Base-by-base conservation (phyloP, 2,329 filamentous ascomycete genomes). In the Clathrospora elynae region DNA sequence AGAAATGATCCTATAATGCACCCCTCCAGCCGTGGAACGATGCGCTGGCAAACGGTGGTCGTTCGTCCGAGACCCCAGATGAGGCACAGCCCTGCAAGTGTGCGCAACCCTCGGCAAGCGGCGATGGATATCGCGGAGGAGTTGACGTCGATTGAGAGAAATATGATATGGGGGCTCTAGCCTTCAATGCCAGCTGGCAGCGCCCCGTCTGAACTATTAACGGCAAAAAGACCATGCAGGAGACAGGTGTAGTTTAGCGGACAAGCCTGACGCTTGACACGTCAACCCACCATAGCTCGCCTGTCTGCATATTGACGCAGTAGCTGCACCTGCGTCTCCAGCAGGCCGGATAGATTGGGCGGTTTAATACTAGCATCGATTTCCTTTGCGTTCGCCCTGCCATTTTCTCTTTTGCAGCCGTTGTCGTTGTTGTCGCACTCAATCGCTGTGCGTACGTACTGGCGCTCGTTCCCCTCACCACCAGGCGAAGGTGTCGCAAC, bases 261-360 rank as follows among this genome's bases (percentile, higher is more conserved):
- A 63, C 49, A 52, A 46, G 44, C 47, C 57, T 44, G 53, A 59
- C 62, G 62, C 58, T 64, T 64, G 61, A 64, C 61, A 66, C 63
- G 62, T 67, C 49, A 61, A 55, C 58, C 59, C 59, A 61, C 57
- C 59, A 66, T 53, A 49, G 59, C 62, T 66, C 64, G 62, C 59
- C 51, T 59, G 50, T 50, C 62, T 69, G 67, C 65, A 69, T 42
- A 67, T 68, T 69, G 66, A 68, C 62, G 66, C 67, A 68, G 65
- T 61, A 64, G 59, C 63, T 70, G 66, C 66, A 66, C 49, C 59
- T 59, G 55, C 62, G 61, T 61, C 57, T 55, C 64, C 64, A 65
- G 57, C 51, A 49, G 42, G 48, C 54, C 55, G 63, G 67, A 59
- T 56, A 60, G 53, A 58, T 54, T 55, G 46, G 47, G 49, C 53